Percentiles rank a stretch among this genome's conserved stretches.
Evolutionary conservation across 495 filamentous ascomycete genomes (phyloP).

Genomic region (Cryomyces antarcticus): DNA sequence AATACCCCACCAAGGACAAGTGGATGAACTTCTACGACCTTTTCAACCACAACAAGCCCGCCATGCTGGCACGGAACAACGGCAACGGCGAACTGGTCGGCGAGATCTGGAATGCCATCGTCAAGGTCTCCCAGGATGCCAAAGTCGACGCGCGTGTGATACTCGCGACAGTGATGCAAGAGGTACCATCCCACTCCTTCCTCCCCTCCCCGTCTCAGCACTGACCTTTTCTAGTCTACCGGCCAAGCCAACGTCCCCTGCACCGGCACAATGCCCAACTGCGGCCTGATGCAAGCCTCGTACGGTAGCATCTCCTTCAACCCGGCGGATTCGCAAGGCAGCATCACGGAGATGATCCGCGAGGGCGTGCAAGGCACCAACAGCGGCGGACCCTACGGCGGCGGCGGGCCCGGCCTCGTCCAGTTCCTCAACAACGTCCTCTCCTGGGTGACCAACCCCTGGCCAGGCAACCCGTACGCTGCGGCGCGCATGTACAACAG

Average conservation of each 20-base stretch:
- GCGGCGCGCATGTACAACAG: not conserved
- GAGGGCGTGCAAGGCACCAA: conserved; percentile 3
- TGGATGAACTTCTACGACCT: conserved; percentile 4
- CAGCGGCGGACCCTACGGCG: not conserved
- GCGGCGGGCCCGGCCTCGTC: not conserved
- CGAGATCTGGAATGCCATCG: conserved; percentile 3
- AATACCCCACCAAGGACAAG: not conserved
- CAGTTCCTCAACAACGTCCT: not conserved
- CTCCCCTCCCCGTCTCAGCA: not conserved
- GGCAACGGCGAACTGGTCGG: conserved; percentile 1
- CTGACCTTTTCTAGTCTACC: not conserved
- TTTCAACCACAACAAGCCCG: conserved; percentile 1
- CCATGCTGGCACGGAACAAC: conserved; percentile 1
- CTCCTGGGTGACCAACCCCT: not conserved
- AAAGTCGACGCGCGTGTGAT: conserved; percentile 2
- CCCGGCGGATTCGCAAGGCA: not conserved
- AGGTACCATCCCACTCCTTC: not conserved
- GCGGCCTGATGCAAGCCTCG: conserved; percentile 5
- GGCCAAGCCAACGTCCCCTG: conserved; percentile 1
- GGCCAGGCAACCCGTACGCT: not conserved
- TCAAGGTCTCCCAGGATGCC: not conserved
- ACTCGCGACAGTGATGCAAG: conserved; percentile 4
- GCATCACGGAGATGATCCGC: conserved; percentile 4
- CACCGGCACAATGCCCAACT: conserved; percentile 1
- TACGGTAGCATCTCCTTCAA: conserved; percentile 2